Base-by-base conservation (phyloP, 208 protist genomes). In the Angomonas ambiguus region DNA sequence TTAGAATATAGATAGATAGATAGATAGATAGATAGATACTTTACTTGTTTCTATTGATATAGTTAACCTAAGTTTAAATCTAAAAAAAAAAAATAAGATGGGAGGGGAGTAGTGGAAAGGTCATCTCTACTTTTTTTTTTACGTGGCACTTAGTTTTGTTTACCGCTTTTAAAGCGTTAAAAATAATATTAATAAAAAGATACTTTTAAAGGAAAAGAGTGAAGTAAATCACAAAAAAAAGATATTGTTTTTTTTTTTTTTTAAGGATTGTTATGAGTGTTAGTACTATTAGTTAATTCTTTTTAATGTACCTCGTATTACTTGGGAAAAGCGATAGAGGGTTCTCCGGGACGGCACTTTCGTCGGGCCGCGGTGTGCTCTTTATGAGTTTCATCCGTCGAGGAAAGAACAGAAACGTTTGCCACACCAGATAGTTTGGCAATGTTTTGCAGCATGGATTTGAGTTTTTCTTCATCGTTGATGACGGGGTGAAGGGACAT, bases 291-390 rank as follows among this genome's bases (percentile, higher is more conserved):
- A 45, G 11, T 8, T 16, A n/a, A 45, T 45, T 45, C 16, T 45
- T 16, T 16, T 45, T 16, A 45, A 45, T 45, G 38, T n/a, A 16
- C 11, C 11, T 45, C 16, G 38, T 16, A 8, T 45, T 45, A 58
- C 56, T 20, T 53, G 0, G 80, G 80, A 60, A 95, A 76, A 5
- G 84, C 84, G 0, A 95, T 59, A 49, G 76, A 74, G 3, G 86
- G 80, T 56, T 95, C 86, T 20, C 89, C 87, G 0, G 89, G 77
- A 51, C 88, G 75, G 66, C 78, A 83, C 80, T 92, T 92, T 34
- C 78, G 75, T 33, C 86, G 76, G 13, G 86, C 84, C 8, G 76
- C 80, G 18, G 73, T 76, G 64, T 95, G 89, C 65, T 84, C 89
- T 8, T 74, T 59, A 70, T 79, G 77, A 3, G 65, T 83, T 51